Conservation (phyloP, 805 yeast genomes). For the Kuraishia piskuri region DNA sequence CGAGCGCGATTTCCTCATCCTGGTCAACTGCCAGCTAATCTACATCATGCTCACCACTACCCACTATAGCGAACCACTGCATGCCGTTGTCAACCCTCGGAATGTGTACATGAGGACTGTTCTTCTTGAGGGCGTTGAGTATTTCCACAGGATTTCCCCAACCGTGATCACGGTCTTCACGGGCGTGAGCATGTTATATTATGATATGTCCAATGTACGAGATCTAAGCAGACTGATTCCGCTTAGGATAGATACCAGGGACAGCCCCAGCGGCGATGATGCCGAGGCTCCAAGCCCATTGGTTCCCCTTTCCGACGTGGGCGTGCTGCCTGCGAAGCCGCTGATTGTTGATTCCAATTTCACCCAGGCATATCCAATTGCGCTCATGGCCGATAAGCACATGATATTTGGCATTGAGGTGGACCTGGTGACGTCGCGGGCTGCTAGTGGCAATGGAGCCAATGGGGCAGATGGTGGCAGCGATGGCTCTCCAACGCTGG, state of each 20-base stretch:
- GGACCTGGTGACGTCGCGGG: constrained; percentile 19
- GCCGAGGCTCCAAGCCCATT: neutral
- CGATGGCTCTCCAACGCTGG: neutral
- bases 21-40: constrained; percentile 19
- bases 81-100: constrained; percentile 3
- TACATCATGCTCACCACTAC: constrained; percentile 15
- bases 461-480: neutral
- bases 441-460: neutral
- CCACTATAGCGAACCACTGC: constrained; percentile 6
- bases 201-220: constrained; percentile 16
- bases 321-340: neutral
- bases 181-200: constrained; percentile 23
- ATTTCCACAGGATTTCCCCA: constrained; percentile 18
- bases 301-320: neutral
- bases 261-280: neutral
- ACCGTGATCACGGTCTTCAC: constrained; percentile 21
- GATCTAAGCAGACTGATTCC: constrained; percentile 18
- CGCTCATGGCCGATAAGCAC: constrained; percentile 36
- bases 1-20: constrained; percentile 20
- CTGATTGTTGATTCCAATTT: constrained; percentile 18
- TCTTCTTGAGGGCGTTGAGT: constrained; percentile 20
- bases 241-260: constrained; percentile 16
- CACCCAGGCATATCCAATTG: constrained; percentile 38
- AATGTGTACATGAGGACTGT: constrained; percentile 15
- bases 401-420: constrained; percentile 41